A percentile compares a stretch with the other conserved stretches of the same genome.
Conservation (phyloP, 2,329 filamentous ascomycete genomes). For the Penicillium brasilianum region DNA sequence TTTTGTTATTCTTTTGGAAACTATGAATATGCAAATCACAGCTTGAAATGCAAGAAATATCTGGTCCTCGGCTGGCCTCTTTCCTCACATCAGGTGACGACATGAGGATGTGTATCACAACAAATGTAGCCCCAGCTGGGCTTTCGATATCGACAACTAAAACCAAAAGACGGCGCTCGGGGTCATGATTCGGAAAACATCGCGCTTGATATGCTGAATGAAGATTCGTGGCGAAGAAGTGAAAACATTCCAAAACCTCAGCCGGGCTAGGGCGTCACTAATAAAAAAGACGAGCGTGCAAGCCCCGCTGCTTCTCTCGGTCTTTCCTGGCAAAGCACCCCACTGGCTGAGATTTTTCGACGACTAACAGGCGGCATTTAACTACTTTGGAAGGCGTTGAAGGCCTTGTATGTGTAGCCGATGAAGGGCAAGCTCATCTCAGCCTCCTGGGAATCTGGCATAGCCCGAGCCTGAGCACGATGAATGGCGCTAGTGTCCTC, state of each 20-base stretch:
- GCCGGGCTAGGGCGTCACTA: conserved; percentile 26
- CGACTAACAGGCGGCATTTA: conserved; percentile 33
- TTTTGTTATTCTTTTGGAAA: conserved; percentile 17
- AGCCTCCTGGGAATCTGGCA: conserved; percentile 77
- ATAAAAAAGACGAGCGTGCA: conserved; percentile 35
- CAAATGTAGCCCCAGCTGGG: conserved; percentile 11
- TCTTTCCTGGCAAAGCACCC: conserved; percentile 1
- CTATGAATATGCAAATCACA: conserved; percentile 26
- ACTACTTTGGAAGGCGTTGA: conserved; percentile 66
- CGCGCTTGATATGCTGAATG: conserved; percentile 45
- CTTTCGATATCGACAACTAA: conserved; percentile 34
- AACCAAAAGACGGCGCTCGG: conserved; percentile 32
- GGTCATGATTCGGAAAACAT: conserved; percentile 33
- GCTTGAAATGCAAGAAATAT: conserved; percentile 25
- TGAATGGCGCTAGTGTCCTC: conserved; percentile 88
- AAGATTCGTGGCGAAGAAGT: conserved; percentile 33
- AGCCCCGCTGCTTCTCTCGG: conserved; percentile 40
- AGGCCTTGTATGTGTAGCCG: conserved; percentile 97
- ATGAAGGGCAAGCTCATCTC: conserved; percentile 97
- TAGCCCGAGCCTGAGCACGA: conserved; percentile 78
- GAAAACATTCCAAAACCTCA: conserved; percentile 32
- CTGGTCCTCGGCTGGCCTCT: conserved; percentile 9
- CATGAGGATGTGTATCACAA: conserved; percentile 5
- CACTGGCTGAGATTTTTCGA: conserved; percentile 22
- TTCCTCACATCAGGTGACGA: conserved; percentile 1